Evolutionary conservation across 2,329 filamentous ascomycete genomes (phyloP), one percentile per base, ranked within the genome.

Genomic region (Fusarium lateritium): DNA sequence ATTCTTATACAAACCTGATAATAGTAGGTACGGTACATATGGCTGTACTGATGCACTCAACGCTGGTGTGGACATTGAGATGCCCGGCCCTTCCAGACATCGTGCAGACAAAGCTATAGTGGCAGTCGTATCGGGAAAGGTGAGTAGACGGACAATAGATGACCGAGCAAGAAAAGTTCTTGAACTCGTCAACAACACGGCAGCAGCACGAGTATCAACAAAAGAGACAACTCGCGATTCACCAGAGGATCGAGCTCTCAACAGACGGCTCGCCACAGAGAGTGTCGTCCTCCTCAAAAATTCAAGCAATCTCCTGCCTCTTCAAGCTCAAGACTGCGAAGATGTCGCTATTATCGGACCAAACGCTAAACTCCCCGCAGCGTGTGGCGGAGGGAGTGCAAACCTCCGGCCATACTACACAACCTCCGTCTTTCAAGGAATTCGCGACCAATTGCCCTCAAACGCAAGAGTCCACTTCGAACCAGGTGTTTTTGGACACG

Each of bases 231-330:
- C 55, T 6, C 61, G 61, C 4, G 63, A 66, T 38, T 65, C 56
- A 1, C 61, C 55, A 8, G 63, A 66, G 6, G 60, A 65, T 22
- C 24, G 63, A 10, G 44, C 26, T 1, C 22, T 66, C 2, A 65
- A 65, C 31, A 51, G 61, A 8, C 17, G 44, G 4, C 44, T 65
- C 14, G 61, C 63, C 4, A 34, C 44, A 0, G 61, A 67, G 46
- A 88, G 86, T 2, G 85, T 91, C 11, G 88, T 91, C 1, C 82
- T 92, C 19, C 79, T 92, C 45, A 91, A 91, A 79, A 92, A 92
- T 66, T 83, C 89, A 24, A 82, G 82, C 7, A 79, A 80, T 17
- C 76, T 88, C 2, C 79, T 92, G 0, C 90, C 90, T 0, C 75
- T 88, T 11, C 15, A 17, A 6, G 7, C 44, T 17, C 4, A 40